Evolutionary conservation across 1,284 basidiomycete species (phyloP), one percentile per base, ranked within the genome.

Genomic region (Boletus calvinii): DNA sequence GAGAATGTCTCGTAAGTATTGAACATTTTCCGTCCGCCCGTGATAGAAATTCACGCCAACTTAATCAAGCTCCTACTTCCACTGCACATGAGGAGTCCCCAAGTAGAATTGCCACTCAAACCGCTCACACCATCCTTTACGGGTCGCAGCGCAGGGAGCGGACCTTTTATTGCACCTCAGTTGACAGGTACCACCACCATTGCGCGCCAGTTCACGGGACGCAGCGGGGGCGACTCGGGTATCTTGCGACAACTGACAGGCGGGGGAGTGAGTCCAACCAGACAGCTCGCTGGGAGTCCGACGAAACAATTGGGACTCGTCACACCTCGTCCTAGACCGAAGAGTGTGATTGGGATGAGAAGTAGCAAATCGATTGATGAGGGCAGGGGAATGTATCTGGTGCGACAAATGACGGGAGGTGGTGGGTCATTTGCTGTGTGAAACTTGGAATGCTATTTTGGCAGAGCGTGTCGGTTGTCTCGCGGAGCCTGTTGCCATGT

Each of bases 151-250:
- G 71, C 72, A 57, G 62, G 68, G 18, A 44, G 49, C 6, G 60
- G 66, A n/a, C 47, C 67, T 18, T 63, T 68, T 42, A 59, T 86
- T 26, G 62, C 67, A 5, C 68, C 80, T 30, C 87, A 89, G 61
- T 65, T 72, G 44, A 88, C 85, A 18, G 85, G 85, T 4, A 82
- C 80, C 4, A 88, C 86, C 3, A 88, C 86, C 4, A 75, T 90
- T 51, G 84, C 85, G 0, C 77, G 84, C 42, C 87, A 90, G 66
- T 85, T 89, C 59, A 90, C 87, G 6, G 87, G 86, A 22, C 58
- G 85, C 31, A 72, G 76, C 13, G 65, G 65, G 18, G 69, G 66
- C 13, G 79, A 82, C 54, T 66, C 72, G n/a, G 71, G 70, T 44
- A 59, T 86, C 41, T 60, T 79, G 50, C 71, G 77, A 55, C 85